phyloP scores from a whole-genome alignment of 108 stramenopile genomes.

The Seminavis robusta region DNA sequence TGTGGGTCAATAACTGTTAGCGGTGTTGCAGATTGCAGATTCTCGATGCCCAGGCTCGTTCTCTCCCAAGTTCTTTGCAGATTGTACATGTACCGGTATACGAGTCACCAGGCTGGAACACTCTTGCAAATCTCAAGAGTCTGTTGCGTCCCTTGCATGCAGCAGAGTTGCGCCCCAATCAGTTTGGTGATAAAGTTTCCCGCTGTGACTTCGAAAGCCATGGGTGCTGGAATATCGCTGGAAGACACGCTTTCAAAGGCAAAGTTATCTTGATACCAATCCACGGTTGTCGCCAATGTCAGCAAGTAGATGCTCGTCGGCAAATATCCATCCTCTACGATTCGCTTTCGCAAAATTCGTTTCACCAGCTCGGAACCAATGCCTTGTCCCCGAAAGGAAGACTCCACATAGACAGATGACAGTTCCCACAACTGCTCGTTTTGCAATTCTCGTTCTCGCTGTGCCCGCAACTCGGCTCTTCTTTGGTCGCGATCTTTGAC shows the following conservation, averaged over 20 bases:
- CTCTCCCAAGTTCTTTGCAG: no score
- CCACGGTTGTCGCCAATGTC: constrained; percentile 21
- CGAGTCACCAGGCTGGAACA: no score
- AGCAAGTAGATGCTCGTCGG: constrained; percentile 25
- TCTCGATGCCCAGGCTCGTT: no score
- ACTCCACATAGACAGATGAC: constrained; percentile 34
- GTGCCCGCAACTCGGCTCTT: constrained; percentile 13
- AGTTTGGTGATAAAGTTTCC: constrained; percentile 23
- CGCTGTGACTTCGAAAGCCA: constrained; percentile 25
- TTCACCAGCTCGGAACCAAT: constrained; percentile 27
- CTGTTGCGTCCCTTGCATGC: constrained; percentile 3
- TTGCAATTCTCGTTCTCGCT: constrained; percentile 3
- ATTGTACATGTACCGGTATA: no score
- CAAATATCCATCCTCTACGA: background rate
- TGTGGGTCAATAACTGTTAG: no score
- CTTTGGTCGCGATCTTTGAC: constrained; percentile 17
- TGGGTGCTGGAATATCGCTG: constrained; percentile 14
- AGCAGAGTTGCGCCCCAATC: constrained; percentile 19
- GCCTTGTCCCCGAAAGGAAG: constrained; percentile 15
- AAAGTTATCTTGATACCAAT: constrained; percentile 35
- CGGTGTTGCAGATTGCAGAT: no score
- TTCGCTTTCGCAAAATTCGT: constrained; percentile 16
- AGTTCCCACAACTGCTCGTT: constrained; percentile 32
- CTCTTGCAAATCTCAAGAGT: no score
- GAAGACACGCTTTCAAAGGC: constrained; percentile 3